Base-by-base conservation (phyloP, 306 rosid genomes). In the Cicer judaicum region DNA sequence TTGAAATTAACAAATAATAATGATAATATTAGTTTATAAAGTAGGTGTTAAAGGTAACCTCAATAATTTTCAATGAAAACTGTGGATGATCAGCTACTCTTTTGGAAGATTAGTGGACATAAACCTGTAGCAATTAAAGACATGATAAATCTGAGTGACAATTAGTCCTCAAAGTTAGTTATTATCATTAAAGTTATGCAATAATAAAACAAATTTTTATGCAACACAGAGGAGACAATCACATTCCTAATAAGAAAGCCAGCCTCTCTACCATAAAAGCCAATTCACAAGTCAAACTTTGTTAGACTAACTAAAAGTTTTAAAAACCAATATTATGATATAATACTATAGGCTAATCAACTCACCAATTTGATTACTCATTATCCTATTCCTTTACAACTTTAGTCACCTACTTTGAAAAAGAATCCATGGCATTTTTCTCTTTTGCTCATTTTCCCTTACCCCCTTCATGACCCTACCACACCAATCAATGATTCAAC, bases 321-420 rank as follows among this genome's bases (percentile, higher is more conserved):
- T n/a, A 43, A 48, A 19, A 55, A 40, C 43, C 43, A 64, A 64
- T 66, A 66, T 66, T 66, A 44, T 66, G 67, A 56, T 64, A 73
- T 74, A 49, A 80, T 68, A 64, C 67, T 50, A 67, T 15, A 69
- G 9, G 42, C 68, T 66, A 61, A 61, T 54, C 71, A 70, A 75
- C 67, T 72, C 75, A 55, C 76, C 81, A 57, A 79, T 70, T 64
- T 66, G 49, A 49, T 75, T 63, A 13, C 74, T 84, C 18, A 72
- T 84, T 76, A 80, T 76, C 70, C 82, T 80, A 84, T 70, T 72
- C 78, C 18, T 55, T 42, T 39, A 66, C 61, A 9, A 19, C 87
- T 77, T 80, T 84, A 77, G 70, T 80, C 78, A 84, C 85, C 84
- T 80, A 80, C 85, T 80, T 84, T 67, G 84, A 68, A 80, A 83